Evolutionary conservation across 306 rosid genomes (phyloP), one percentile per base, ranked within the genome.

Genomic region (Gastrolobium villosum): DNA sequence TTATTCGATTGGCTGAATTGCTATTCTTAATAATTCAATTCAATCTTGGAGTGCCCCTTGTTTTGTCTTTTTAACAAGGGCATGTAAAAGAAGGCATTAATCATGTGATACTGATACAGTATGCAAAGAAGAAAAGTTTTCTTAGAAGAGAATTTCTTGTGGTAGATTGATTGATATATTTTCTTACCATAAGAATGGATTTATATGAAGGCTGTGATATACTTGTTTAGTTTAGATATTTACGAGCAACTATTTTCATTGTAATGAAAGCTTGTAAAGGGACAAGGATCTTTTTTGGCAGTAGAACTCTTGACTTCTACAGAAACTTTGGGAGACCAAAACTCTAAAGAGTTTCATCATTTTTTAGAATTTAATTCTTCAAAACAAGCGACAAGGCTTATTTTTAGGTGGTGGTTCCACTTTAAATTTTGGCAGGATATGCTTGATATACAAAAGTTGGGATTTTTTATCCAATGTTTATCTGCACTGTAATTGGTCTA

Each of bases 21-120:
- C 34, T 79, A 46, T 55, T 77, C 59, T 78, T 74, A 55, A 26
- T 78, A 31, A 53, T 66, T 67, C 75, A 31, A 53, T 66, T 67
- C 75, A 44, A 45, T 77, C 70, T 55, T 46, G 10, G 30, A 52
- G 41, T 56, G 46, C n/a, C 61, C 26, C 71, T 79, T 36, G 20
- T 65, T 64, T 76, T 59, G 77, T 40, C 5, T 10, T 41, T 81
- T 65, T 45, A 20, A 43, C 6, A 3, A 40, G 43, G 74, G 52
- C 49, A 5, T 75, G 35, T 6, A 37, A 70, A 28, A 48, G 46
- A 71, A 65, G 79, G 44, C 37, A 44, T 69, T 73, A 15, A 61
- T 75, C 54, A 35, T 66, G 60, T 55, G 74, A 48, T 46, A 37
- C 41, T 14, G 13, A 57, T 54, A 41, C 10, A 14, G 26, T n/a